These are phyloP conservation scores for Moesziomyces aphidis DNA, from an alignment of 1,284 basidiomycete species.

Conservation along the genomic window DNA sequence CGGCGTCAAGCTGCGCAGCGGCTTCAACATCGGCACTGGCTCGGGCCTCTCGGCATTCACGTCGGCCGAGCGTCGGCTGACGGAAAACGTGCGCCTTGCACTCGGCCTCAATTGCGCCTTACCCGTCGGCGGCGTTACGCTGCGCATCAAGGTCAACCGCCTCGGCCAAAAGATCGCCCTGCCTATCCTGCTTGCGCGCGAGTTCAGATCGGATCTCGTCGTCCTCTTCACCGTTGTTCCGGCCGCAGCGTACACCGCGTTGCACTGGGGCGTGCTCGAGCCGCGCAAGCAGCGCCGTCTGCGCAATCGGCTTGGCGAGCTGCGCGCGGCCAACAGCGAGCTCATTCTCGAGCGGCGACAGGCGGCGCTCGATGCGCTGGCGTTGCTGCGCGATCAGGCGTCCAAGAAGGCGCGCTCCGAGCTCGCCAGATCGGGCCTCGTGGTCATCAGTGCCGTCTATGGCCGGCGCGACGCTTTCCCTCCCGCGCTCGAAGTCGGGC, in stretches of 20 bases:
- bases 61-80: constrained; percentile 66
- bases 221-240: constrained; percentile 73
- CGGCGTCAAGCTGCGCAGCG: constrained; percentile 70
- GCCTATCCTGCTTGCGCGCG: constrained; percentile 73
- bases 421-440: constrained; percentile 71
- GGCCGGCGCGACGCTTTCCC: constrained; percentile 48
- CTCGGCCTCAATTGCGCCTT: constrained; percentile 65
- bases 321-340: constrained; percentile 75
- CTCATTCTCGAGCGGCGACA: constrained; percentile 73
- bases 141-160: constrained; percentile 69
- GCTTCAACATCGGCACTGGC: constrained; percentile 63
- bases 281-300: constrained; percentile 71
- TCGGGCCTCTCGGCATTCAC: constrained; percentile 63
- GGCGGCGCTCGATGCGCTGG: constrained; percentile 74
- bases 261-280: constrained; percentile 74
- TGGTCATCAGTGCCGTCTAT: constrained; percentile 80
- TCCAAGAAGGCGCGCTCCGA: constrained; percentile 69
- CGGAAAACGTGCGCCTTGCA: constrained; percentile 65
- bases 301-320: constrained; percentile 70
- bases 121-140: constrained; percentile 60
- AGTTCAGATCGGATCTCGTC: constrained; percentile 71
- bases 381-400: constrained; percentile 70
- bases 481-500: neutral
- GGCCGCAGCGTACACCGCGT: constrained; percentile 71
- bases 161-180: constrained; percentile 73